Evolutionary conservation across 2,329 filamentous ascomycete genomes (phyloP), one percentile per base, ranked within the genome.

Genomic region (Celoporthe dispersa): DNA sequence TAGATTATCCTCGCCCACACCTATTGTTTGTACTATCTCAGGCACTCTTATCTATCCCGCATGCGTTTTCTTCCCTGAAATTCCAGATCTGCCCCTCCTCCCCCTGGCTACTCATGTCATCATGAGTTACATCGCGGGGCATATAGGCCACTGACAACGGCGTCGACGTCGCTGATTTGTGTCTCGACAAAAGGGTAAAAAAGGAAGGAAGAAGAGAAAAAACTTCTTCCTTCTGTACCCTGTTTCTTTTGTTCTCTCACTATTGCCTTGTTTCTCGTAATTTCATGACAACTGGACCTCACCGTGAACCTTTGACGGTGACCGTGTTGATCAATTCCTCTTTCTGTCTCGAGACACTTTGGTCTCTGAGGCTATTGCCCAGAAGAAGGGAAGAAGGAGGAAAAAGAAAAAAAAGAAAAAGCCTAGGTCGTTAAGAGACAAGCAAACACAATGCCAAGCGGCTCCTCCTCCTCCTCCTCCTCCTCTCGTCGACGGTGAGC

Each of bases 381-480:
- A 28, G 2, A 48, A 9, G 44, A n/a, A 7, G 22, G 22, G 19
- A 48, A 48, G 16, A 22, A 44, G 19, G 19, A 41, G 3, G 5
- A 41, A 16, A 16, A 41, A 41, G 14, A 14, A 41, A 3, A 37
- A 31, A 37, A 12, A 25, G n/a, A 3, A 35, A 39, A 39, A 39
- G 37, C 14, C 44, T 48, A 7, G 41, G 41, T 48, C 44, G 7
- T 37, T 19, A 28, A 28, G 41, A 35, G 22, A n/a, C 22, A 35
- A 35, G 22, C 39, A 59, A 31, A 35, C 39, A 66, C 48, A 8
- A 72, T 73, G 71, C 63, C 71, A 22, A 70, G 65, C 39, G 60
- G 68, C 57, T 64, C 70, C 19, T 71, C 68, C 12, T 70, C 72
- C 48, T 61, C n/a, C 57, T 64, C 70, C 19, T 71, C 68, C 12